Percentiles rank a stretch among this genome's conserved stretches.
phyloP scores from a whole-genome alignment of 352 stramenopile species.

The Thalassiosira exigua region DNA sequence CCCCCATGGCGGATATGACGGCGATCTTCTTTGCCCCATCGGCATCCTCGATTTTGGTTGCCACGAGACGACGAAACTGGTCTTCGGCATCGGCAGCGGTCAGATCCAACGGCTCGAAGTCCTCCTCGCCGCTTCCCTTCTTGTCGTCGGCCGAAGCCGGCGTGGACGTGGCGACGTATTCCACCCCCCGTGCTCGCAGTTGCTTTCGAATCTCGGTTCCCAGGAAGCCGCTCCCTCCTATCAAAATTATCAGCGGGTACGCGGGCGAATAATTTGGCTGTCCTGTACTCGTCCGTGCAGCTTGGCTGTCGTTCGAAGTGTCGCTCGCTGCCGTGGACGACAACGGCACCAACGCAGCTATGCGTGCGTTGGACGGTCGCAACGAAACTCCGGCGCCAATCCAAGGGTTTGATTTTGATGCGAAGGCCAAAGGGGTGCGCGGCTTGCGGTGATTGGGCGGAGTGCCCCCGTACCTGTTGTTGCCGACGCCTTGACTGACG shows the following conservation, averaged over 20 bases:
- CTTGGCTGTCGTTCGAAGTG: too few relatives aligned
- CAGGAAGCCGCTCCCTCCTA: conserved; percentile 41
- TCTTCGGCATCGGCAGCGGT: conserved; percentile 28
- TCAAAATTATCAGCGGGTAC: conserved; percentile 20
- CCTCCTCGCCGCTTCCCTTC: background rate
- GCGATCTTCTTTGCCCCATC: background rate
- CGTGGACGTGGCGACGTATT: conserved; percentile 30
- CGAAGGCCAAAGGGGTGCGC: too few relatives aligned
- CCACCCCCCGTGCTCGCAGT: conserved; percentile 18
- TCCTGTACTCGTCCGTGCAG: too few relatives aligned
- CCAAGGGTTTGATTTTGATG: too few relatives aligned
- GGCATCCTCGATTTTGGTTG: background rate
- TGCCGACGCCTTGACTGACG: too few relatives aligned
- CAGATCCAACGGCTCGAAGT: conserved; percentile 35
- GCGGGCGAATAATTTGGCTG: too few relatives aligned
- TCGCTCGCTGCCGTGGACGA: too few relatives aligned
- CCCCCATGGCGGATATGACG: conserved; percentile 31
- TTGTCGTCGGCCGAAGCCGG: background rate
- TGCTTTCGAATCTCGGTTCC: conserved; percentile 32
- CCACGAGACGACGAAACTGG: conserved; percentile 12
- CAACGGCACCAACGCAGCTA: too few relatives aligned
- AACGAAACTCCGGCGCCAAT: too few relatives aligned
- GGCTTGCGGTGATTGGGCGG: too few relatives aligned
- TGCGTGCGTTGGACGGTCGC: too few relatives aligned
- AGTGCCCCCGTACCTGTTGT: too few relatives aligned